A percentile compares a stretch with the other conserved stretches of the same genome.
phyloP scores from a whole-genome alignment of 345 rosid species.

The Citrus maxima region DNA sequence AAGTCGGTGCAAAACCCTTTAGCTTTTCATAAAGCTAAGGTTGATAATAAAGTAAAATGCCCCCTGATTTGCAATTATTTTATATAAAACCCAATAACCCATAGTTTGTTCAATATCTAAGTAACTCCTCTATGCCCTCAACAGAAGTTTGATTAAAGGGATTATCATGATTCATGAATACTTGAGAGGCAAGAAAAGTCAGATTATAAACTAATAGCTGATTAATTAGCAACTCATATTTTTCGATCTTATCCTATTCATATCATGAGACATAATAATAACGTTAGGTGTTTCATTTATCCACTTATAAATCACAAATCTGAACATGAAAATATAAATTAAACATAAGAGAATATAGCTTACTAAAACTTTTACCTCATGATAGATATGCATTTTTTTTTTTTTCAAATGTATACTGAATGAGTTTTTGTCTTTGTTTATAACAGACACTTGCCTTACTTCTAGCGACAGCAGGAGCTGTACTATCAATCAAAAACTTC shows the following conservation, averaged over 20 bases:
- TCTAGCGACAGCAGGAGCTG: conserved; percentile 69
- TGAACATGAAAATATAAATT: neutral
- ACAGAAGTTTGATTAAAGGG: conserved; percentile 9
- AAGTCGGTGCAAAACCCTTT: conserved; percentile 4
- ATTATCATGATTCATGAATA: conserved; percentile 19
- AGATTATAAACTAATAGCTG: neutral
- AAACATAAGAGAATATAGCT: neutral
- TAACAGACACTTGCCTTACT: conserved; percentile 57
- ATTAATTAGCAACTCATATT: neutral
- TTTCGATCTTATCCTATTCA: neutral
- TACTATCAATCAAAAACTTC: conserved; percentile 71
- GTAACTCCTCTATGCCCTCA: neutral
- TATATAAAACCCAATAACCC: neutral
- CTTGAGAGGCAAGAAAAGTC: conserved; percentile 35
- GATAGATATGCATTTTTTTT: neutral
- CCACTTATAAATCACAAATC: neutral
- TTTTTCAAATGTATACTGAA: neutral
- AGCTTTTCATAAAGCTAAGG: conserved; percentile 21
- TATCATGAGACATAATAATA: conserved; percentile 12
- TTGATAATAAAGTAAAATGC: neutral
- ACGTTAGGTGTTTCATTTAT: conserved; percentile 17
- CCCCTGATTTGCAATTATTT: conserved; percentile 7
- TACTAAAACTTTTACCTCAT: neutral
- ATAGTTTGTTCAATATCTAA: conserved; percentile 14
- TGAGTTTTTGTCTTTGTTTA: neutral